Conservation (phyloP, 2,329 filamentous ascomycete species). For the Phialocephala sp. region DNA sequence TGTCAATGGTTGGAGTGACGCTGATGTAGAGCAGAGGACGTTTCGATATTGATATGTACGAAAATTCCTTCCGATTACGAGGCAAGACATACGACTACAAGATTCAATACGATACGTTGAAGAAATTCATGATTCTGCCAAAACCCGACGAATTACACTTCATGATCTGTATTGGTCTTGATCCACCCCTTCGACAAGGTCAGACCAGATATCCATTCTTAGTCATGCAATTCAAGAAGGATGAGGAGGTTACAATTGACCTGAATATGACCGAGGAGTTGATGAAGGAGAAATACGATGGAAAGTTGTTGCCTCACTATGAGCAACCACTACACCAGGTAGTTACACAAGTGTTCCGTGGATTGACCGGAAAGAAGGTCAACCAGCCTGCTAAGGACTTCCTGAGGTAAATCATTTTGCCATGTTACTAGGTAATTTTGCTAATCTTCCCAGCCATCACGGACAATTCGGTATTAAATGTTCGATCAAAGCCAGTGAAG, state of each 20-base stretch:
- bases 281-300: conserved; percentile 84
- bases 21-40: conserved; percentile 72
- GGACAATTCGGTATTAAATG: conserved; percentile 96
- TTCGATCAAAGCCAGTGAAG: conserved; percentile 99
- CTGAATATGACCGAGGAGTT: conserved; percentile 94
- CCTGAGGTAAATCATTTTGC: conserved; percentile 61
- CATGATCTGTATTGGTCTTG: conserved; percentile 91
- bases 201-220: conserved; percentile 98
- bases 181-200: conserved; percentile 93
- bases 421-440: conserved; percentile 5
- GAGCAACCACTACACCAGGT: conserved; percentile 94
- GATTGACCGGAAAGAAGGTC: conserved; percentile 92
- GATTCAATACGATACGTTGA: conserved; percentile 96
- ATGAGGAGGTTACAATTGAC: conserved; percentile 96
- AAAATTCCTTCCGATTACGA: conserved; percentile 92
- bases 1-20: background rate
- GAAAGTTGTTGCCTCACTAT: conserved; percentile 86
- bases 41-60: conserved; percentile 99
- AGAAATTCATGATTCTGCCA: conserved; percentile 98
- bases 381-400: conserved; percentile 95
- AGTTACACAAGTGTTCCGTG: conserved; percentile 93
- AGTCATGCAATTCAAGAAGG: conserved; percentile 98
- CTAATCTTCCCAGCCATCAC: conserved; percentile 69
- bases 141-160: conserved; percentile 98
- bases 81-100: conserved; percentile 99